Conservation (phyloP, 257 asterid species). For the Lavandula angustifolia region DNA sequence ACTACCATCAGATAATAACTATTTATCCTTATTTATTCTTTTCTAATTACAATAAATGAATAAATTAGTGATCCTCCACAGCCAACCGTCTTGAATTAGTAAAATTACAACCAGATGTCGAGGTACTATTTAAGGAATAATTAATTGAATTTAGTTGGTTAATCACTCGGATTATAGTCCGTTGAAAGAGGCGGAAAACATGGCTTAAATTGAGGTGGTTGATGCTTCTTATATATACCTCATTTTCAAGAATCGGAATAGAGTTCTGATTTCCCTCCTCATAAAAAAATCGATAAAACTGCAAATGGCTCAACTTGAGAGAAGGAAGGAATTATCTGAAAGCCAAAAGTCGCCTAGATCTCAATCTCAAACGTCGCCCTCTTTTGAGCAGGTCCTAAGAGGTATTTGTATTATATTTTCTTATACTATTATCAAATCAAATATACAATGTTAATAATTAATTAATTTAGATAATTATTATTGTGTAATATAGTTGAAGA, state of each 20-base stretch:
- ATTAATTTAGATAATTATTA: background rate
- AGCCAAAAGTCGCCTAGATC: slow-evolving; percentile 42
- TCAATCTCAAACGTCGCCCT: slow-evolving; percentile 48
- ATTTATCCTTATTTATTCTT: too few species aligned
- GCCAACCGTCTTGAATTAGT: too few species aligned
- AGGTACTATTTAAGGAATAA: slow-evolving; percentile 18
- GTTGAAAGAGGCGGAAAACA: slow-evolving; percentile 16
- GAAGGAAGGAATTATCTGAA: slow-evolving; percentile 36
- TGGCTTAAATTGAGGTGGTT: slow-evolving; percentile 7
- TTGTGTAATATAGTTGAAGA: slow-evolving; percentile 40
- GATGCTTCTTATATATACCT: slow-evolving; percentile 14
- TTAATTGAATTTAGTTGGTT: background rate
- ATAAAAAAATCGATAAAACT: background rate
- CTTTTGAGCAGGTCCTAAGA: slow-evolving; percentile 64
- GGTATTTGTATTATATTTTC: slow-evolving; percentile 37
- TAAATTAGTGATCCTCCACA: too few species aligned
- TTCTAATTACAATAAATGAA: too few species aligned
- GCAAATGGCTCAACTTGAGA: slow-evolving; percentile 60
- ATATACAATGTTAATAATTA: too few species aligned
- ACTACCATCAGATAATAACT: too few species aligned
- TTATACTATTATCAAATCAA: too few species aligned
- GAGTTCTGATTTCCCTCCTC: too few species aligned
- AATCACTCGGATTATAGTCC: slow-evolving; percentile 18
- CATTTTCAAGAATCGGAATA: background rate
- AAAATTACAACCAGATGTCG: background rate